A percentile compares a stretch with the other conserved stretches of the same genome.
phyloP scores from a whole-genome alignment of 1,284 basidiomycete genomes.

The Cryptococcus jaspeensis region DNA sequence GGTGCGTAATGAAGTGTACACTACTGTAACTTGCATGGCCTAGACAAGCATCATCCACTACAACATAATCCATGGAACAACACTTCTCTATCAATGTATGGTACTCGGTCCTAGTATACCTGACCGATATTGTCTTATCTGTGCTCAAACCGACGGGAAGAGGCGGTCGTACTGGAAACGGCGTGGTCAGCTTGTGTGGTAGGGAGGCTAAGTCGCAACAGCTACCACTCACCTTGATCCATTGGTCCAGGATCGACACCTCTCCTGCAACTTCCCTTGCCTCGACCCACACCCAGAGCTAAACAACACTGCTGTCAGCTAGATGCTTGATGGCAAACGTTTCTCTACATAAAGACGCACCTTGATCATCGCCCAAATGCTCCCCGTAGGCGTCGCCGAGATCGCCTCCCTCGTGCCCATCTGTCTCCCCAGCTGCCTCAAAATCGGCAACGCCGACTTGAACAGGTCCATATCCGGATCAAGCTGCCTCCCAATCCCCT shows the following conservation, averaged over 20 bases:
- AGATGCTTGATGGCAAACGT: neutral
- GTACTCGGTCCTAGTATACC: neutral
- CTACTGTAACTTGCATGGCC: neutral
- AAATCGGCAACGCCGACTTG: constrained; percentile 84
- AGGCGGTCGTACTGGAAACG: constrained; percentile 35
- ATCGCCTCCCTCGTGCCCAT: constrained; percentile 77
- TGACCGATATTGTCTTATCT: neutral
- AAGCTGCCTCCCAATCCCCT: constrained; percentile 92
- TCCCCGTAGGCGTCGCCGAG: constrained; percentile 62
- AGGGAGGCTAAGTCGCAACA: neutral
- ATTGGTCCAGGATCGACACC: constrained; percentile 68
- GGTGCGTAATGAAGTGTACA: no score
- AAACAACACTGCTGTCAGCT: neutral
- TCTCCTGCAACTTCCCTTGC: constrained; percentile 79
- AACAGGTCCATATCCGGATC: constrained; percentile 92
- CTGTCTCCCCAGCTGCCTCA: constrained; percentile 81
- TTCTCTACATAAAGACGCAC: constrained; percentile 51
- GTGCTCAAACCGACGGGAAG: constrained; percentile 24
- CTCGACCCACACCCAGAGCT: constrained; percentile 91
- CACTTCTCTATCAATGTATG: neutral
- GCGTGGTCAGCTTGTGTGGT: neutral
- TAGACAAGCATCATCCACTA: neutral
- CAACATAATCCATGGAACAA: constrained; percentile 1
- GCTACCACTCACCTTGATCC: constrained; percentile 44
- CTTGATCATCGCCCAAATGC: constrained; percentile 81